Conservation (phyloP, 2,329 filamentous ascomycete genomes). For the Alternaria metachromatica region DNA sequence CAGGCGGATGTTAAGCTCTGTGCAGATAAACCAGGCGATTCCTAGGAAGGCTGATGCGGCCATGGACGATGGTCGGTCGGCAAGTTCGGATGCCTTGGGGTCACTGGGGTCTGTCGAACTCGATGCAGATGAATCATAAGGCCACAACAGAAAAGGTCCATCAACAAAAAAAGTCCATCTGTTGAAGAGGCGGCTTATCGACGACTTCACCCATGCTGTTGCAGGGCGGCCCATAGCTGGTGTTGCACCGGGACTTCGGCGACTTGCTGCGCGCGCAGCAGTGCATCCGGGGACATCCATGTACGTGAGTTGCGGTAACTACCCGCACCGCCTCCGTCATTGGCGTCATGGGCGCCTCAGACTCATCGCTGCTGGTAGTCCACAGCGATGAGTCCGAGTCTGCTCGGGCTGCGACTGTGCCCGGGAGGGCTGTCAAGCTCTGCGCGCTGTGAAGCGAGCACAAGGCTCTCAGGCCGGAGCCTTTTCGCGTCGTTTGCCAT, state of each 20-base stretch:
- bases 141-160: not conserved
- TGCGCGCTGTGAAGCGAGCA: not conserved
- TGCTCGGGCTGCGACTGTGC: conserved; percentile 36
- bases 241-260: not conserved
- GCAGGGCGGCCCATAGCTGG: not conserved
- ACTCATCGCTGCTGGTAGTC: conserved; percentile 52
- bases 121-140: not conserved
- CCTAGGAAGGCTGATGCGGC: conserved; percentile 20
- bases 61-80: conserved; percentile 7
- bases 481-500: conserved; percentile 7
- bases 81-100: not conserved
- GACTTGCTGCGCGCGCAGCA: not conserved
- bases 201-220: not conserved
- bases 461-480: not conserved
- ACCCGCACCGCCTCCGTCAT: not conserved
- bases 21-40: conserved; percentile 43
- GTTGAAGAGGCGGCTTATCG: not conserved
- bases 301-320: conserved; percentile 17
- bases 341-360: conserved; percentile 35
- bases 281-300: not conserved
- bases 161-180: not conserved
- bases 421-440: not conserved
- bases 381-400: conserved; percentile 26
- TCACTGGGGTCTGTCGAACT: not conserved
- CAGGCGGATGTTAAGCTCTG: conserved; percentile 54